A percentile compares a stretch with the other conserved stretches of the same genome.
phyloP scores from a whole-genome alignment of 306 rosid species.

The Citrullus mucosospermus region DNA sequence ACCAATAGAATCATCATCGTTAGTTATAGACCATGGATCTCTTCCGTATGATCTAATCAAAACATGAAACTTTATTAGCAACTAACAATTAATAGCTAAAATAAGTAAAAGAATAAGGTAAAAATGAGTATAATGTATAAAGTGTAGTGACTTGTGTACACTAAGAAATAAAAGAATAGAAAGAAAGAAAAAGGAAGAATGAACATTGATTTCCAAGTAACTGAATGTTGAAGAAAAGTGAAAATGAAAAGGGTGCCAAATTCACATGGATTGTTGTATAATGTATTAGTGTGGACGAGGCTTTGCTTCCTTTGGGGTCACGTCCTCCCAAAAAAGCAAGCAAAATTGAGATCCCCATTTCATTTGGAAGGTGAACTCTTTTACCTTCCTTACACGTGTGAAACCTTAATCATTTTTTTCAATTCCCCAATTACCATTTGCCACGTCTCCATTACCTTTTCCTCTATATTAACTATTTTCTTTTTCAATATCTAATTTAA shows the following conservation, averaged over 20 bases:
- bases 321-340: background rate
- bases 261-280: background rate
- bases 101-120: too few relatives aligned
- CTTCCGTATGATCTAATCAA: too few relatives aligned
- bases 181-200: background rate
- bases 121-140: too few relatives aligned
- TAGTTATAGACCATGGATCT: too few relatives aligned
- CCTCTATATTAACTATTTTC: too few relatives aligned
- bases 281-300: background rate
- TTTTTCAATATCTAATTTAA: too few relatives aligned
- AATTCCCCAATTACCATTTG: too few relatives aligned
- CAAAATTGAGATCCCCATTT: background rate
- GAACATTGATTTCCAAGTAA: background rate
- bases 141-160: too few relatives aligned
- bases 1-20: too few relatives aligned
- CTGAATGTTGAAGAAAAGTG: background rate
- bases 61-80: too few relatives aligned
- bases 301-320: background rate
- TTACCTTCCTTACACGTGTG: slow-evolving; percentile 1
- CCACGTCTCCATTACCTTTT: background rate
- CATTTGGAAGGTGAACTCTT: background rate
- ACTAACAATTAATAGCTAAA: too few relatives aligned
- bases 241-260: background rate
- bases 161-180: background rate
- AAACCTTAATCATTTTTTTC: background rate